Conservation (phyloP, 306 rosid species). For the Adenanthera pavonina region DNA sequence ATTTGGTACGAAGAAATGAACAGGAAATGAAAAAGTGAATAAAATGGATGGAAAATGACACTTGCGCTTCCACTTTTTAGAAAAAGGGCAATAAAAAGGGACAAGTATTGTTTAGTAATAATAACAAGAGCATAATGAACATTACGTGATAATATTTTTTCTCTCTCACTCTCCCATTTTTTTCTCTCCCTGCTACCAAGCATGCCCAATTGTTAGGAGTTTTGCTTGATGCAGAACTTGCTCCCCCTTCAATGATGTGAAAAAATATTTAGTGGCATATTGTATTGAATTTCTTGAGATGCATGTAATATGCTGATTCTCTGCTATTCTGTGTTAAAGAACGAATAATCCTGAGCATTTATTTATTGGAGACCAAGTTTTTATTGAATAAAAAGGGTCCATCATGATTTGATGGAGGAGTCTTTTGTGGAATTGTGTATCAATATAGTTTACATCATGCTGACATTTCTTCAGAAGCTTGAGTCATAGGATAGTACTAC, state of each 20-base stretch:
- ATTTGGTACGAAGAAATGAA: not conserved
- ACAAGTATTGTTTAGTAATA: not conserved
- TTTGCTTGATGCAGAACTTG: not conserved
- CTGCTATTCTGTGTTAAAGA: not conserved
- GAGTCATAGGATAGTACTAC: not conserved
- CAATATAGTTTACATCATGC: too few species aligned
- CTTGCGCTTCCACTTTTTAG: not conserved
- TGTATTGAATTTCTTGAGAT: conserved; percentile 1
- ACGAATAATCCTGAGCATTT: not conserved
- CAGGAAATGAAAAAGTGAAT: not conserved
- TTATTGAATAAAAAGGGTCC: not conserved
- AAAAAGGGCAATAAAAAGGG: not conserved
- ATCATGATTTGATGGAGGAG: not conserved
- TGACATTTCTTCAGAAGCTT: not conserved
- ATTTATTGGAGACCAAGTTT: not conserved
- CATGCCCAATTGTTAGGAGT: not conserved
- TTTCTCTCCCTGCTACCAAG: not conserved
- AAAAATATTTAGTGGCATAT: not conserved
- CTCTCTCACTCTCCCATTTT: not conserved
- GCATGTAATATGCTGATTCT: not conserved
- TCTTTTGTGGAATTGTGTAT: not conserved
- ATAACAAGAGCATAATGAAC: not conserved
- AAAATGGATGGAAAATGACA: not conserved
- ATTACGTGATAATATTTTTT: not conserved
- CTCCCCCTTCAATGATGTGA: not conserved